Evolutionary conservation across 2,329 filamentous ascomycete species (phyloP), one percentile per base, ranked within the genome.

Genomic region (Paecilomyces fulvus): DNA sequence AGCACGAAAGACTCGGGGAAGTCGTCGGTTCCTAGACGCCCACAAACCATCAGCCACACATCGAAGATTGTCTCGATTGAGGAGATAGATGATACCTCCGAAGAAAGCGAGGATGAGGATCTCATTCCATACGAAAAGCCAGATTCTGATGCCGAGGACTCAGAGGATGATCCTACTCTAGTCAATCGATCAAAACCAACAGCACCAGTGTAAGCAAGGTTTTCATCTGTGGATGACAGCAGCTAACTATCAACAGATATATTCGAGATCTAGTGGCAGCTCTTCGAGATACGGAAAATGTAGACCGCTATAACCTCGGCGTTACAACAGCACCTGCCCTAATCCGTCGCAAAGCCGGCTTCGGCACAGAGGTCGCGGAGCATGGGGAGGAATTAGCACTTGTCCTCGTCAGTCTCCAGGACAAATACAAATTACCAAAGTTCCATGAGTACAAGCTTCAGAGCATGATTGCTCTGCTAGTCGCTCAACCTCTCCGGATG

Each of bases 141-240:
- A 0, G 89, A 90, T 65, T 91, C 89, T 1, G 94, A 99, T 63
- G 82, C 85, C 0, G 90, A 95, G 67, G 94, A 99, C 67, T 92
- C 90, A 0, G 91, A 96, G 56, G 92, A 96, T 37, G 95, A 99
- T 64, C 87, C 94, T 4, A 95, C 91, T 0, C 77, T 96, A 17
- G 81, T 97, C 51, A 86, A 88, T 56, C 83, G 92, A 12, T 86
- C 94, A 71, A 96, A 94, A 64, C 83, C 87, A 21, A 88, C 83
- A 57, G 83, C 90, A 0, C 94, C 94, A 1, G 91, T 99, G 67
- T 80, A 74, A 68, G 76, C 74, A 49, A 61, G 33, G 14, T 1
- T 30, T 12, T 31, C 5, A 4, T 30, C 10, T 33, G 0, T 2
- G 7, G 12, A 37, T 17, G 21, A 49, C 56, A 59, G 49, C 56